Conservation (phyloP, 1,139 yeast genomes). For the Suzukiozyma palmioleophila region DNA sequence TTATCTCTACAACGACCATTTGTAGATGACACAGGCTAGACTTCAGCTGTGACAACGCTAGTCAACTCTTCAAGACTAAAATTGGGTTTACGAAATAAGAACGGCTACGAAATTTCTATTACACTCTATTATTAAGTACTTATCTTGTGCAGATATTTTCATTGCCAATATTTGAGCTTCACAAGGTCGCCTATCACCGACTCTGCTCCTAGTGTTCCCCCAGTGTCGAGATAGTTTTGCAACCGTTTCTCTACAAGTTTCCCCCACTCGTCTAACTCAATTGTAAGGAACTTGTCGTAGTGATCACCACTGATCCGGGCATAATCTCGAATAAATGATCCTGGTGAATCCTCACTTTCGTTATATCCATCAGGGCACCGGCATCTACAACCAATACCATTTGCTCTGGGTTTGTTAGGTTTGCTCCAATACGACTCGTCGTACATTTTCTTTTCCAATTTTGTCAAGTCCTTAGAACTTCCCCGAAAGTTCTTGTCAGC, state of each 20-base stretch:
- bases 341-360: constrained; percentile 54
- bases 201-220: constrained; percentile 25
- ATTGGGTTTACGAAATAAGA: too few species aligned
- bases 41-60: too few species aligned
- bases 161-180: not conserved
- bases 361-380: constrained; percentile 55
- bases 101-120: too few species aligned
- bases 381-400: constrained; percentile 85
- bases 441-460: constrained; percentile 9
- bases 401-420: constrained; percentile 39
- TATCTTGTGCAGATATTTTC: not conserved
- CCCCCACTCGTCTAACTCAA: constrained; percentile 34
- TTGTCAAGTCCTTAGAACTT: constrained; percentile 7
- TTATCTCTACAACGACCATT: too few species aligned
- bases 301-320: constrained; percentile 36
- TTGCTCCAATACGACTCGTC: constrained; percentile 35
- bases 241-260: constrained; percentile 25
- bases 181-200: not conserved
- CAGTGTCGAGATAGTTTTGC: constrained; percentile 18
- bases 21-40: too few species aligned
- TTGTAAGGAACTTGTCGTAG: constrained; percentile 17
- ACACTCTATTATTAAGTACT: not conserved
- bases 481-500: constrained; percentile 16
- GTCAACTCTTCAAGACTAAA: too few species aligned
- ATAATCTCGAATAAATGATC: constrained; percentile 58